Evolutionary conservation across 2,329 filamentous ascomycete species (phyloP).

Genomic region (Tolypocladium tropicale): DNA sequence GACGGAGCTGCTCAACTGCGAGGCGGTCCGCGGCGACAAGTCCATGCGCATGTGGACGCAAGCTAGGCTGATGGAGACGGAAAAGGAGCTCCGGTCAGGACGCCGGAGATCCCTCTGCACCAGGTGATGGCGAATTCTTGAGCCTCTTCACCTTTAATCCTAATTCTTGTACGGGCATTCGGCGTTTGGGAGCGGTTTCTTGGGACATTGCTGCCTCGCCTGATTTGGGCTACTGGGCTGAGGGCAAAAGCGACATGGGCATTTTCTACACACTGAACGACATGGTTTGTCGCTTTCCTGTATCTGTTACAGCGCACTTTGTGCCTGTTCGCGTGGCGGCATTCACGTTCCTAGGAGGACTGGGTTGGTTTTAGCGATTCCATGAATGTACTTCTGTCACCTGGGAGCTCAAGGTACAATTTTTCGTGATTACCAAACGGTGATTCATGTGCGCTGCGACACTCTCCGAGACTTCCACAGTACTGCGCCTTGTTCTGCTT

Average conservation of each 20-base stretch:
- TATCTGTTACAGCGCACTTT: background rate
- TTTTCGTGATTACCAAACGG: too few species aligned
- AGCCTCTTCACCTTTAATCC: background rate
- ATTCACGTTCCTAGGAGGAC: background rate
- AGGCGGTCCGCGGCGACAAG: conserved; percentile 38
- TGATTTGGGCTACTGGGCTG: background rate
- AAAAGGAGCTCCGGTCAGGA: conserved; percentile 45
- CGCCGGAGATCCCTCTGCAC: conserved; percentile 31
- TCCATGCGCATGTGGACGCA: conserved; percentile 49
- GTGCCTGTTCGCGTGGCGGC: background rate
- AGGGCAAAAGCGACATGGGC: background rate
- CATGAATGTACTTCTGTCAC: too few species aligned
- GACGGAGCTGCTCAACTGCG: conserved; percentile 52
- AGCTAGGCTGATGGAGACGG: conserved; percentile 48
- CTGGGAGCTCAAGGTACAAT: background rate
- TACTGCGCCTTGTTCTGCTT: too few species aligned
- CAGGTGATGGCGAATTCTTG: conserved; percentile 5
- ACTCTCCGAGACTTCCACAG: too few species aligned
- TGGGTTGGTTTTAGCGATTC: background rate
- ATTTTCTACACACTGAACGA: background rate
- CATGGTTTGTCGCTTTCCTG: background rate
- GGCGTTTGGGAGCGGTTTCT: conserved; percentile 2
- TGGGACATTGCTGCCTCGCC: background rate
- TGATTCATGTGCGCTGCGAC: too few species aligned
- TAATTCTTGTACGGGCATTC: conserved; percentile 1